phyloP scores from a whole-genome alignment of 192 early-diverging fungal species.

The Umbelopsis sp. region DNA sequence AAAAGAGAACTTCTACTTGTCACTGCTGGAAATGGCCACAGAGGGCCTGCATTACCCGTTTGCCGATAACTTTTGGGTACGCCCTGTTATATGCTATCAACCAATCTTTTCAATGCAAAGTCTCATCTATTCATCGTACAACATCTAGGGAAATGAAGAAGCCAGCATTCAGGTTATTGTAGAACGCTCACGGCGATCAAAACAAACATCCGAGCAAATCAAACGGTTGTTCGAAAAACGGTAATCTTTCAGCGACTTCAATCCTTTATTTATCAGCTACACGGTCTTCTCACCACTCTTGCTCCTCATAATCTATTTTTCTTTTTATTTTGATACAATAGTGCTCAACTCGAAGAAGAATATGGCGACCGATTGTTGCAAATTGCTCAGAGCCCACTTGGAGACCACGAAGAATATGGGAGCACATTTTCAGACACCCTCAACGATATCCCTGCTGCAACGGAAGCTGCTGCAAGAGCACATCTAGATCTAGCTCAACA shows the following conservation, averaged over 20 bases:
- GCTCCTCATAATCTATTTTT: too few relatives aligned
- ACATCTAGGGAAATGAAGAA: slow-evolving; percentile 60
- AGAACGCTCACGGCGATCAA: slow-evolving; percentile 65
- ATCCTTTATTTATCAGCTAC: not conserved
- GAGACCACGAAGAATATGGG: slow-evolving; percentile 20
- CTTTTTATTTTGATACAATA: too few relatives aligned
- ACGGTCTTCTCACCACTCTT: not conserved
- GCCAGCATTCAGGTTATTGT: slow-evolving; percentile 65
- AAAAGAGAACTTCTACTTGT: slow-evolving; percentile 14
- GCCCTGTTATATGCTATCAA: not conserved
- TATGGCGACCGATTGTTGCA: slow-evolving; percentile 67
- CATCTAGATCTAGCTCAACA: slow-evolving; percentile 70
- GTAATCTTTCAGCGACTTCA: slow-evolving; percentile 22
- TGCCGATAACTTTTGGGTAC: slow-evolving; percentile 37
- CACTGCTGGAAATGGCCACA: slow-evolving; percentile 16
- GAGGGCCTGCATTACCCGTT: slow-evolving; percentile 21
- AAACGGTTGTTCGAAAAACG: slow-evolving; percentile 58
- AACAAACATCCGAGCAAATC: slow-evolving; percentile 71
- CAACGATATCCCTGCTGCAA: slow-evolving; percentile 56
- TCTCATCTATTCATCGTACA: not conserved
- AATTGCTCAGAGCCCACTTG: slow-evolving; percentile 23
- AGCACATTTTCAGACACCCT: slow-evolving; percentile 61
- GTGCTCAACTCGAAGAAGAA: slow-evolving; percentile 72
- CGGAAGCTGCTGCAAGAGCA: slow-evolving; percentile 64
- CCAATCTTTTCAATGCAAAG: not conserved